Base-by-base conservation (phyloP, 148 eudicot genomes). In the Arbutus unedo region DNA sequence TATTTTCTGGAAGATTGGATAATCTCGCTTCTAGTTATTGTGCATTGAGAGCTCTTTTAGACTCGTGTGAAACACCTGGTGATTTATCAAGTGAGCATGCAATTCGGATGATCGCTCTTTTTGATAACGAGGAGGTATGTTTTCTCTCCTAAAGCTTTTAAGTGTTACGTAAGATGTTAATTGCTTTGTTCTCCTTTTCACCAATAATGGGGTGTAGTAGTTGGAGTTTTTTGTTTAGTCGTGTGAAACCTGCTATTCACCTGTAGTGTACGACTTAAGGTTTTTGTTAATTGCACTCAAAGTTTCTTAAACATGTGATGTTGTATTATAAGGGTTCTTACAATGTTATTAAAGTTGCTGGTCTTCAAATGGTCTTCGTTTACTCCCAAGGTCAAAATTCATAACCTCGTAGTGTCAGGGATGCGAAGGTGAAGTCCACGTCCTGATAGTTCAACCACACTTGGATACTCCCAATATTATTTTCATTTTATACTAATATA, bases 11-110 rank as follows among this genome's bases (percentile, higher is more conserved):
- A 83, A 88, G 99, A 90, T 84, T 96, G 88, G 99, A 96, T 87
- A 96, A 96, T 89, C 97, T 96, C 74, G 99, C 99, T 60, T 96
- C 99, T 67, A 93, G 99, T 77, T 96, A 89, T 81, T 96, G 99
- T 81, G 99, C 98, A 25, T 82, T 96, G 80, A 91, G 98, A 91
- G 97, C 99, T 85, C 94, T 96, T 86, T 77, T 94, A 82, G 99
- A 96, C 87, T 93, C 98, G 62, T 91, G 89, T 87, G 84, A 88
- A 79, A 80, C 87, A 71, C 89, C 95, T 50, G 88, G 73, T 80
- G 93, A 93, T 87, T 81, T 96, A 86, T 91, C 92, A 81, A 85
- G 74, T 88, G 99, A 94, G 89, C 85, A 89, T 83, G 90, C 95
- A 80, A 85, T 96, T 80, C 92, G 94, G 62, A 92, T 96, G 99